Evolutionary conservation across 345 rosid species (phyloP), one percentile per base, ranked within the genome.

Genomic region (Hibiscus tridactylites): DNA sequence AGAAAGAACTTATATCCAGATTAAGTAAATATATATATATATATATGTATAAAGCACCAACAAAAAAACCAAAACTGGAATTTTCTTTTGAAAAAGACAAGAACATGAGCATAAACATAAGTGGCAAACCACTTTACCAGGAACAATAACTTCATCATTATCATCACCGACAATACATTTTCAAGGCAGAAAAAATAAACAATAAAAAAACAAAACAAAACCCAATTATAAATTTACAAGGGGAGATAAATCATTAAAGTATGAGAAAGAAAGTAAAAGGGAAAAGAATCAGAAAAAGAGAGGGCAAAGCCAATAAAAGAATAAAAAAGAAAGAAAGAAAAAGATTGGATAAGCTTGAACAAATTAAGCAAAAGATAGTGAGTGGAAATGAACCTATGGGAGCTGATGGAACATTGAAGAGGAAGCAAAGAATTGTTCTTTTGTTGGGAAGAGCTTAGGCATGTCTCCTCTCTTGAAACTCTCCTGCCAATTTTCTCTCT

Each of bases 391-490:
- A 61, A 79, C 80, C 81, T 76, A 61, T 58, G 74, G 83, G 74
- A 76, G 76, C 75, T 64, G 77, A 47, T 68, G 77, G 42, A 72
- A 61, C 52, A 60, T 31, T 35, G 65, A 63, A 67, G 79, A 68
- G 74, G 81, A 74, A 74, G 82, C 77, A 82, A 68, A 44, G 66
- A 63, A 53, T 60, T 66, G 53, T 16, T 72, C 52, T 81, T 88
- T 78, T 80, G 90, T 78, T 80, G 86, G 84, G 78, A 71, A 78
- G 81, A 77, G 73, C 59, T 79, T 68, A 73, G 71, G 73, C 90
- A 84, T 7, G 90, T 84, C 84, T 73, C 90, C 83, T 70, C 76
- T 54, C 65, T 74, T 71, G 74, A 76, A 78, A 78, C 74, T 79
- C 79, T 73, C 70, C 24, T 58, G 10, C 54, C 63, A n/a, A 21